Base-by-base conservation (phyloP, 768 basidiomycete genomes). In the Phanerochaete sordida region DNA sequence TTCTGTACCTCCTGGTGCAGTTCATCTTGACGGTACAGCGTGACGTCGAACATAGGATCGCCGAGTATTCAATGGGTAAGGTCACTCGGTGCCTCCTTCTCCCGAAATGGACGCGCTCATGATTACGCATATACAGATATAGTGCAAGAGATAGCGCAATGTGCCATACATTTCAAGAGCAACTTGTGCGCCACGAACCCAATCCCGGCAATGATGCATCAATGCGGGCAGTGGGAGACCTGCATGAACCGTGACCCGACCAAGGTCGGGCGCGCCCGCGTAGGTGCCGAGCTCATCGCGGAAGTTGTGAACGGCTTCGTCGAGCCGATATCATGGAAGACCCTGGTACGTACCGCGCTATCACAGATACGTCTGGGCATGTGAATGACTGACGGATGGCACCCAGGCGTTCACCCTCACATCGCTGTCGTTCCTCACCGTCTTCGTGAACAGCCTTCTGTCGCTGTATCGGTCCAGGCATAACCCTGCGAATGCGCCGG, bases 291-390 rank as follows among this genome's bases (percentile, higher is more conserved):
- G 79, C 85, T 97, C 59, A 88, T 98, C 73, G 96, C 93, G 55
- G 95, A 97, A 69, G 90, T 98, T 46, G 87, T 98, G 62, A 97
- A 98, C 71, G 87, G 93, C 1, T 99, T 99, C 70, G 91, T 98
- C 15, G 96, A 99, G 70, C 90, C 91, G 51, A 95, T 99, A 74
- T 94, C 90, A 72, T 98, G 95, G 93, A 97, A 95, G 77, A 95
- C 95, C 13, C 76, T 98, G 73, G 96, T 93, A 63, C 74, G 90
- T 68, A 55, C 46, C n/a, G 6, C 44, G 16, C 45, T 47, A 23
- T 61, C 15, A 35, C 33, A 7, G 33, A 11, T 48, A 48, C 43
- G 35, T 66, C 30, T 57, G 58, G 12, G 28, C 59, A 49, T 44
- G 46, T 50, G 46, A 52, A 56, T 16, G 6, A 28, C 48, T 27